Evolutionary conservation across 331 rosid genomes (phyloP).

Genomic region (Quercus lobata): DNA sequence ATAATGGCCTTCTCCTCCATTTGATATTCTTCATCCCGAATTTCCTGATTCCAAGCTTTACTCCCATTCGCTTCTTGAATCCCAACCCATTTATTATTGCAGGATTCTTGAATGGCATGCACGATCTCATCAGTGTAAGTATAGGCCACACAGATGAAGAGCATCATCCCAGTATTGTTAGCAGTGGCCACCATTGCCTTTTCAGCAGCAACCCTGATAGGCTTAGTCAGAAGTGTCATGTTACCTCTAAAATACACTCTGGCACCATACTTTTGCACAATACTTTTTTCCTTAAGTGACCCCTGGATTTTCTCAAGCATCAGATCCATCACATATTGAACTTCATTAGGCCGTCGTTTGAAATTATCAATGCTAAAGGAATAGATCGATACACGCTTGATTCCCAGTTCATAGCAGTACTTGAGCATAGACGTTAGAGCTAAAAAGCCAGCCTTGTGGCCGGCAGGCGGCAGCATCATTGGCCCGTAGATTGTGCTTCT

Average conservation of each 20-base stretch:
- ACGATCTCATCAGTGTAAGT: constrained; percentile 41
- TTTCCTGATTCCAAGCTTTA: constrained; percentile 4
- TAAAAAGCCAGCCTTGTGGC: constrained; percentile 44
- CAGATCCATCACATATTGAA: constrained; percentile 38
- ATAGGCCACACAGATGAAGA: constrained; percentile 45
- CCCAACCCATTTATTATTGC: constrained; percentile 31
- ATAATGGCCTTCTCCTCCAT: constrained; percentile 10
- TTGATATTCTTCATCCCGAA: not conserved
- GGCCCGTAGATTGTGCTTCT: constrained; percentile 24
- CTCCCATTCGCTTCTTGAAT: constrained; percentile 24
- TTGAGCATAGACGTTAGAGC: constrained; percentile 37
- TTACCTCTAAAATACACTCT: constrained; percentile 42
- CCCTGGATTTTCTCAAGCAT: constrained; percentile 46
- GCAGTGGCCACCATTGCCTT: constrained; percentile 46
- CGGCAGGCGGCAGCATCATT: constrained; percentile 30
- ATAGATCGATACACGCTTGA: constrained; percentile 37
- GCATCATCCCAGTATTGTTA: constrained; percentile 30
- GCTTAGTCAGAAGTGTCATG: constrained; percentile 29
- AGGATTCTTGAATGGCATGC: constrained; percentile 40
- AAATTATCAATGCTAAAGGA: constrained; percentile 53
- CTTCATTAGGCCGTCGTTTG: constrained; percentile 38
- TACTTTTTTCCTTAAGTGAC: constrained; percentile 35
- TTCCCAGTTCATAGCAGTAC: constrained; percentile 45
- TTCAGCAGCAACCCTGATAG: constrained; percentile 35
- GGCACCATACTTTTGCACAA: constrained; percentile 36